phyloP scores from a whole-genome alignment of 208 protist species.

The Tritrichomonas musculus region DNA sequence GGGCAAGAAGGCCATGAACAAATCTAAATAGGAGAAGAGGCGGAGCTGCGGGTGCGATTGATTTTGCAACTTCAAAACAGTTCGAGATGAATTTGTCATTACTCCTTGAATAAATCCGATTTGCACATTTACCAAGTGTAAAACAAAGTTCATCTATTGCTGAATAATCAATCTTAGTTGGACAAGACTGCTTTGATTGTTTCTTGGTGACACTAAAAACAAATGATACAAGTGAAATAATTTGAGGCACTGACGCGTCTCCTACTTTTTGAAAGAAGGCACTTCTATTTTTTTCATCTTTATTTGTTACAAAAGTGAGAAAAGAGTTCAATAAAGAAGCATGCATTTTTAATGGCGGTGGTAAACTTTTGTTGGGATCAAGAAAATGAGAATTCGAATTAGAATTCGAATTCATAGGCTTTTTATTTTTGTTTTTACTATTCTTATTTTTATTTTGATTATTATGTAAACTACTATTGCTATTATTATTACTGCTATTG shows the following conservation, averaged over 20 bases:
- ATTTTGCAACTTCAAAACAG: neutral
- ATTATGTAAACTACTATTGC: too few species aligned
- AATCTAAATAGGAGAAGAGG: neutral
- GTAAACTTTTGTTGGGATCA: too few species aligned
- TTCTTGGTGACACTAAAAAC: neutral
- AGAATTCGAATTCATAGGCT: too few species aligned
- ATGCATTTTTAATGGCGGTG: too few species aligned
- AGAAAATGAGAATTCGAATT: too few species aligned
- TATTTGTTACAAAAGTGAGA: too few species aligned
- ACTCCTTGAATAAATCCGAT: too few species aligned
- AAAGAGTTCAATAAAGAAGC: too few species aligned
- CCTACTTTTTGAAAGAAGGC: neutral
- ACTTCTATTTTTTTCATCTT: too few species aligned
- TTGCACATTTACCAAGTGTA: neutral
- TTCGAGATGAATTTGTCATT: neutral
- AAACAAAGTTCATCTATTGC: neutral
- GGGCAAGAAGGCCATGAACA: neutral
- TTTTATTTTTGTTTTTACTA: too few species aligned
- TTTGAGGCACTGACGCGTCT: neutral
- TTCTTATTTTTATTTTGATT: too few species aligned
- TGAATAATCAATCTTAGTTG: neutral
- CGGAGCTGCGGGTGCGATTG: neutral
- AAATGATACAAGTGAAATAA: neutral
- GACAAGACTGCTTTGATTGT: neutral
- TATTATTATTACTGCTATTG: too few species aligned